Evolutionary conservation across 2,329 filamentous ascomycete species (phyloP).

Genomic region (Arachnomyces sp.): DNA sequence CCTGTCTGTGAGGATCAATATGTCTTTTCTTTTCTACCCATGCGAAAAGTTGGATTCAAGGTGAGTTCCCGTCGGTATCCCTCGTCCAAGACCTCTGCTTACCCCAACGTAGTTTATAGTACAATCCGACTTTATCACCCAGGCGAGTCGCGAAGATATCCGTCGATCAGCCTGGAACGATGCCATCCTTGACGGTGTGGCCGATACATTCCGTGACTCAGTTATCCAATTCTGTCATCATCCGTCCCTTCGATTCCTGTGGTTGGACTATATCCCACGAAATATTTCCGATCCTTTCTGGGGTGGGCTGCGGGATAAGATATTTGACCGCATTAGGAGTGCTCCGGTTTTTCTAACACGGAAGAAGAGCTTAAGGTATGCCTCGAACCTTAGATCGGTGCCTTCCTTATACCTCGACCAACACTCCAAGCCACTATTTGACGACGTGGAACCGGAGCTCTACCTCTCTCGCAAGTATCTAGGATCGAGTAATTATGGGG

Average conservation of each 20-base stretch:
- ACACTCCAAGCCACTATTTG: no score
- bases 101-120: constrained; percentile 37
- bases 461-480: no score
- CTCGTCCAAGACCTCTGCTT: constrained; percentile 8
- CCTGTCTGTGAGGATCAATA: no score
- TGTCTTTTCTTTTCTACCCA: constrained; percentile 43
- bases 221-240: constrained; percentile 35
- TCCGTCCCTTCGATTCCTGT: constrained; percentile 32
- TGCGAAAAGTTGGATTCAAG: constrained; percentile 37
- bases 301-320: not conserved
- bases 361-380: no score
- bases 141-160: constrained; percentile 40
- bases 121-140: constrained; percentile 45
- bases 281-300: not conserved
- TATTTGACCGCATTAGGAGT: no score
- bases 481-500: no score
- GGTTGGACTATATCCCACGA: constrained; percentile 42
- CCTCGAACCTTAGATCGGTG: no score
- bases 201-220: constrained; percentile 33
- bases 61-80: constrained; percentile 17
- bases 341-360: no score
- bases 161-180: constrained; percentile 27
- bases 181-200: constrained; percentile 28
- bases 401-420: no score
- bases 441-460: no score